Percentiles rank a stretch among this genome's conserved stretches.
Evolutionary conservation across 2,329 filamentous ascomycete genomes (phyloP).

Genomic region (Apiospora saccharicola): DNA sequence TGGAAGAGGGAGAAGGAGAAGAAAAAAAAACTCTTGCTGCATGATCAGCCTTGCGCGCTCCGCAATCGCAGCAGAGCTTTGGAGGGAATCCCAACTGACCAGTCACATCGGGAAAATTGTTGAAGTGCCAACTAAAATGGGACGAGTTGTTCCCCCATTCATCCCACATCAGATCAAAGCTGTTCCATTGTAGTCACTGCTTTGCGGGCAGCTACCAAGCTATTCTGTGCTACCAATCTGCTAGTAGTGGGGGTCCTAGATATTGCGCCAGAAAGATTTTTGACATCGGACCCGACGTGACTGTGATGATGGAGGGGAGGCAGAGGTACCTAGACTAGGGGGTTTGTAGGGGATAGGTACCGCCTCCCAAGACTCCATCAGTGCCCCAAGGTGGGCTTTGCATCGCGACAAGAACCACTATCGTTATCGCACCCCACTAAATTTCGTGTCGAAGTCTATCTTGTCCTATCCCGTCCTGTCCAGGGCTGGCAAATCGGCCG

Average conservation of each 20-base stretch:
- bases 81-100: not conserved
- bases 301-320: not conserved
- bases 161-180: not conserved
- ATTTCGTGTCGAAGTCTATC: constrained; percentile 22
- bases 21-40: constrained; percentile 4
- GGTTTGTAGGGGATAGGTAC: not conserved
- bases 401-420: constrained; percentile 22
- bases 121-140: too few relatives aligned
- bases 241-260: not conserved
- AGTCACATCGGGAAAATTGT: not conserved
- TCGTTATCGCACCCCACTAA: constrained; percentile 29
- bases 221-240: not conserved
- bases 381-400: not conserved
- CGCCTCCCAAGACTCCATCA: not conserved
- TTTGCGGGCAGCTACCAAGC: constrained; percentile 3
- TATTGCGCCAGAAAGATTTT: constrained; percentile 11
- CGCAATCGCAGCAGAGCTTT: constrained; percentile 16
- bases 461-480: constrained; percentile 3
- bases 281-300: constrained; percentile 7
- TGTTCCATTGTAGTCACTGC: not conserved
- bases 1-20: not conserved
- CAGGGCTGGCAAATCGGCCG: constrained; percentile 10
- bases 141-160: constrained; percentile 1
- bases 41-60: constrained; percentile 13
- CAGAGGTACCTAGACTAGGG: not conserved